These are phyloP conservation scores for Exophiala dermatitidis DNA, from an alignment of 2,329 filamentous ascomycete genomes.

Conservation along the genomic window DNA sequence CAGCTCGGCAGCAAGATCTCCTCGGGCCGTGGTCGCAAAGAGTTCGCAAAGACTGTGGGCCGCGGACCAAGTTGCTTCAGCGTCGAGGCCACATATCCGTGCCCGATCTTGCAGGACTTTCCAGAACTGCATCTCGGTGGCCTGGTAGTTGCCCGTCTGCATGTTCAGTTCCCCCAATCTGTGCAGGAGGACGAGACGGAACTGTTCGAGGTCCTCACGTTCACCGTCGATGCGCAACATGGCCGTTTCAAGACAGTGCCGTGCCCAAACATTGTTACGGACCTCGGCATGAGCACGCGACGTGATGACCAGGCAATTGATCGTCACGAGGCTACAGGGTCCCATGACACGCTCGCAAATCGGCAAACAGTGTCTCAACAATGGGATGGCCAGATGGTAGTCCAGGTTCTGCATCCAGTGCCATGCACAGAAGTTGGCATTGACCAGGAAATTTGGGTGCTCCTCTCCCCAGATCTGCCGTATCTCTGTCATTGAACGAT, in stretches of 20 bases:
- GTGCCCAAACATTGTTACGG: background rate
- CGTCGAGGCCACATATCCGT: background rate
- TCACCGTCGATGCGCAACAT: background rate
- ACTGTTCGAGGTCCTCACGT: conserved; percentile 1
- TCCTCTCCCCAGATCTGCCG: conserved; percentile 8
- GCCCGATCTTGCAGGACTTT: background rate
- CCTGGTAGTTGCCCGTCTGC: background rate
- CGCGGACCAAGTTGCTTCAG: background rate
- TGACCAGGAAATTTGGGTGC: conserved; percentile 22
- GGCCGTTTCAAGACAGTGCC: background rate
- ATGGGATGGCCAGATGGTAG: conserved; percentile 2
- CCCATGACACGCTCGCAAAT: conserved; percentile 20
- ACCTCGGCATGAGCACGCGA: conserved; percentile 12
- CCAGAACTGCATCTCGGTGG: background rate
- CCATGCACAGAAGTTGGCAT: conserved; percentile 18
- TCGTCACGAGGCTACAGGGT: conserved; percentile 15
- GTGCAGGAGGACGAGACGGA: background rate
- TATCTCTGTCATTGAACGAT: conserved; percentile 5
- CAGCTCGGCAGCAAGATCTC: background rate
- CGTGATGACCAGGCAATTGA: conserved; percentile 18
- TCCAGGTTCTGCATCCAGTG: conserved; percentile 6
- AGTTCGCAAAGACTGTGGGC: background rate
- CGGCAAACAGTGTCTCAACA: conserved; percentile 9
- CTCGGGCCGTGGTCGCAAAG: background rate
- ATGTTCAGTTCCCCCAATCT: background rate